Evolutionary conservation across 352 stramenopile species (phyloP).

Genomic region (Phytophthora foliorum): DNA sequence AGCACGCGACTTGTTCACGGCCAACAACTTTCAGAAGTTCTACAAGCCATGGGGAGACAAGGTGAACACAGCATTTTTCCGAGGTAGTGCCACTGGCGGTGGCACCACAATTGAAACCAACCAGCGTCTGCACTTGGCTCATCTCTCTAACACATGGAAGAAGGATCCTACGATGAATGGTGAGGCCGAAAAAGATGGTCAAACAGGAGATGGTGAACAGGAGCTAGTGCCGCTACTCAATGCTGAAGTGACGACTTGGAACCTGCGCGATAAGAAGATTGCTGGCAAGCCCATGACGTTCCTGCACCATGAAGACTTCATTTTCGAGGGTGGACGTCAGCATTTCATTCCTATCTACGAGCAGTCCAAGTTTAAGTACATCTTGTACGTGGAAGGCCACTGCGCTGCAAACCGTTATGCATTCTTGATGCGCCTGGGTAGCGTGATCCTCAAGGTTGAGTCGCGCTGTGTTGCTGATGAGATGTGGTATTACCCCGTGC

Average conservation of each 20-base stretch:
- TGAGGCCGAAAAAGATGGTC: constrained; percentile 33
- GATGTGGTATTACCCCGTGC: constrained; percentile 98
- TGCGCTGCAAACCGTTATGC: constrained; percentile 98
- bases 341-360: constrained; percentile 99
- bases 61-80: constrained; percentile 98
- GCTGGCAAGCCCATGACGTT: constrained; percentile 95
- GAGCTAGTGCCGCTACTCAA: constrained; percentile 94
- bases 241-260: constrained; percentile 97
- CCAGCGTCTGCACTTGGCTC: constrained; percentile 94
- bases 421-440: constrained; percentile 98
- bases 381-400: constrained; percentile 98
- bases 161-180: constrained; percentile 90
- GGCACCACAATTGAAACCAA: constrained; percentile 97
- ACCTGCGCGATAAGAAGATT: constrained; percentile 98
- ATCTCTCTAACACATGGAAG: constrained; percentile 96
- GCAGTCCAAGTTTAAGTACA: constrained; percentile 98
- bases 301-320: constrained; percentile 79
- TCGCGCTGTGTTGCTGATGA: constrained; percentile 96
- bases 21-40: constrained; percentile 98
- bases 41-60: constrained; percentile 97
- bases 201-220: constrained; percentile 14
- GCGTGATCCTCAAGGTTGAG: constrained; percentile 97
- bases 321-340: constrained; percentile 93
- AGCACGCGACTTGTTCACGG: constrained; percentile 96
- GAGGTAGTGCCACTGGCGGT: constrained; percentile 96